Base-by-base conservation (phyloP, 192 early-diverging fungal genomes). In the Spizellomyces punctatus region DNA sequence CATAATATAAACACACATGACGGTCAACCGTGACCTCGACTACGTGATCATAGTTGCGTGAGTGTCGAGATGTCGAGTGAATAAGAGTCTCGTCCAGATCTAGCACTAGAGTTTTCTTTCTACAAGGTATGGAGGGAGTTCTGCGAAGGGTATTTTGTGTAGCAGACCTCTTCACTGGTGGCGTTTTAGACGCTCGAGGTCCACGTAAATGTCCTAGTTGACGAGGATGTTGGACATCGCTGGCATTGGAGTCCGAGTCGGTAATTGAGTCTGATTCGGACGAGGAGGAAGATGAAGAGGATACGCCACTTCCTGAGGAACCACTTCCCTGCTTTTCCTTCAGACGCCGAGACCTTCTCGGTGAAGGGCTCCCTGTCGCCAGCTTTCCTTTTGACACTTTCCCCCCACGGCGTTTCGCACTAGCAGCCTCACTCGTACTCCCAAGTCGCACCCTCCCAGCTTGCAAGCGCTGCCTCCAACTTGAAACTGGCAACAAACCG, bases 1-100 rank as follows among this genome's bases (percentile, higher is more conserved):
- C 91, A 79, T 94, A 94, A 71, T 96, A 96, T 7, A 95, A 73
- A 69, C 91, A 90, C 17, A 87, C 81, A 74, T 93, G 91, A 59
- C 89, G 86, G 36, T 95, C 93, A 10, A 93, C 87, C 43, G 90
- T 72, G 12, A 96, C 93, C 75, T 96, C 94, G 55, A 96, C 88
- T 73, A 90, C 86, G 63, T 93, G 90, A 66, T 92, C 85, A 62
- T 92, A 83, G 5, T 85, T 67, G 57, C 89, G 69, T 12, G 83
- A 85, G 45, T 80, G 57, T 79, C 80, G 44, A 71, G 86, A 58
- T 72, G 88, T 83, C 5, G 92, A 94, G 78, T 96, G 94, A 55
- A 96, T 90, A 62, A 96, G 79, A 0, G 93, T 95, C 77, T 96
- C 85, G 66, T 86, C 85, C 57, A 86, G 65, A 77, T 86, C 85